Evolutionary conservation across 73 alveolate species (phyloP).

Genomic region (Diophrys appendiculata): DNA sequence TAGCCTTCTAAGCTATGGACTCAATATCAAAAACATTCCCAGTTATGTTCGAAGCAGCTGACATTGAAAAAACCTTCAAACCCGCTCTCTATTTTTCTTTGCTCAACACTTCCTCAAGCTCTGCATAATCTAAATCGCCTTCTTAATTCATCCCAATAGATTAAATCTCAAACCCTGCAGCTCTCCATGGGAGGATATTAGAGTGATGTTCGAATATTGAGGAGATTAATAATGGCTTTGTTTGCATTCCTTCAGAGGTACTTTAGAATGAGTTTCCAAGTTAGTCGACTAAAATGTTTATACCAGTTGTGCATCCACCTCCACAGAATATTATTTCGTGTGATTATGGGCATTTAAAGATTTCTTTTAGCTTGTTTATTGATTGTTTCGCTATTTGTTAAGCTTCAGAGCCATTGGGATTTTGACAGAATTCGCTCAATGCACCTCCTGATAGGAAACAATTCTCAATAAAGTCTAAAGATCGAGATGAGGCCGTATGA

Average conservation of each 20-base stretch:
- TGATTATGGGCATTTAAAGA: neutral
- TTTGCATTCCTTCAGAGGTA: neutral
- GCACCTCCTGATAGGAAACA: neutral
- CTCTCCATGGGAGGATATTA: conserved; percentile 89
- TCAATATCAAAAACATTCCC: conserved; percentile 82
- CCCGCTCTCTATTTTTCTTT: conserved; percentile 8
- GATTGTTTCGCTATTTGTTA: neutral
- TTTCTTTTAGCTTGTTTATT: neutral
- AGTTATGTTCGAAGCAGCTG: conserved; percentile 92
- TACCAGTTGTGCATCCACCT: neutral
- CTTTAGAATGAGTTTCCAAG: neutral
- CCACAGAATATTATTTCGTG: neutral
- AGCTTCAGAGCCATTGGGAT: neutral
- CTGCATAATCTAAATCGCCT: conserved; percentile 38
- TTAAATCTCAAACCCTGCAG: conserved; percentile 79
- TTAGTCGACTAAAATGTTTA: neutral
- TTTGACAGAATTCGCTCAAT: neutral
- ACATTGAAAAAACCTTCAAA: conserved; percentile 80
- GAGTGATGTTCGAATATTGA: conserved; percentile 85
- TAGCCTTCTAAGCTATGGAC: conserved; percentile 70
- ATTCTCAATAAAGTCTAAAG: conserved; percentile 29
- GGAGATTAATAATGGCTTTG: conserved; percentile 73
- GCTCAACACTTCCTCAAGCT: neutral
- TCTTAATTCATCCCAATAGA: conserved; percentile 59
- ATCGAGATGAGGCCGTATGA: conserved; percentile 91